Evolutionary conservation across 345 rosid genomes (phyloP).

Genomic region (Eucalyptus dawsonii): DNA sequence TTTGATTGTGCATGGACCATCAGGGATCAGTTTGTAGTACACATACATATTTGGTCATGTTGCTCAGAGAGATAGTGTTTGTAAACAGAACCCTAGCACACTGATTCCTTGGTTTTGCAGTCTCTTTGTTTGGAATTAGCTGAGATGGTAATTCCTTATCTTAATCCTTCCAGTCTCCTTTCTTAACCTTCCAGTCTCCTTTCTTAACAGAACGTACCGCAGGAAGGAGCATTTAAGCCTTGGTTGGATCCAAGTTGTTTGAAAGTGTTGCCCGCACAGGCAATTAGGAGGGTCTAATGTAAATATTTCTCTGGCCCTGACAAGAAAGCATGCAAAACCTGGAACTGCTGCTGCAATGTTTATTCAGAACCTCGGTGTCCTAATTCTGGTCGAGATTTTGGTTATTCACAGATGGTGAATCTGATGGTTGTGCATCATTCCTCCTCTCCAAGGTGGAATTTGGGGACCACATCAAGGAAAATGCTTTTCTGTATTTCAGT

Average conservation of each 20-base stretch:
- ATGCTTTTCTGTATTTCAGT: not conserved
- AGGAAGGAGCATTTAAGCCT: conserved; percentile 39
- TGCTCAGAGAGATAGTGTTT: not conserved
- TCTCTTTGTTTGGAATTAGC: not conserved
- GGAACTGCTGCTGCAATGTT: not conserved
- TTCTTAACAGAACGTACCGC: conserved; percentile 25
- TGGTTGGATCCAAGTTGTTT: conserved; percentile 31
- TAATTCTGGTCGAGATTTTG: not conserved
- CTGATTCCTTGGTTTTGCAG: not conserved
- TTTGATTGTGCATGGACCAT: not conserved
- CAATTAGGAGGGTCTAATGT: not conserved
- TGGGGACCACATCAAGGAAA: not conserved
- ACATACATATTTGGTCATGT: not conserved
- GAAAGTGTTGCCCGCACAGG: conserved; percentile 1
- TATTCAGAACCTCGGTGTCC: not conserved
- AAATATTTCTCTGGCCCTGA: not conserved
- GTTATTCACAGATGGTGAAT: not conserved
- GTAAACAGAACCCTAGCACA: not conserved
- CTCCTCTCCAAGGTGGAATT: not conserved
- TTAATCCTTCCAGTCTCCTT: not conserved
- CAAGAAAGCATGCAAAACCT: not conserved
- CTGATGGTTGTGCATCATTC: not conserved
- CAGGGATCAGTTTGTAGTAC: not conserved
- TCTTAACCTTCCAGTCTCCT: not conserved
- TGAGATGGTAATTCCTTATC: not conserved